phyloP scores from a whole-genome alignment of 2,329 filamentous ascomycete species.

The Calonectria honghensis region DNA sequence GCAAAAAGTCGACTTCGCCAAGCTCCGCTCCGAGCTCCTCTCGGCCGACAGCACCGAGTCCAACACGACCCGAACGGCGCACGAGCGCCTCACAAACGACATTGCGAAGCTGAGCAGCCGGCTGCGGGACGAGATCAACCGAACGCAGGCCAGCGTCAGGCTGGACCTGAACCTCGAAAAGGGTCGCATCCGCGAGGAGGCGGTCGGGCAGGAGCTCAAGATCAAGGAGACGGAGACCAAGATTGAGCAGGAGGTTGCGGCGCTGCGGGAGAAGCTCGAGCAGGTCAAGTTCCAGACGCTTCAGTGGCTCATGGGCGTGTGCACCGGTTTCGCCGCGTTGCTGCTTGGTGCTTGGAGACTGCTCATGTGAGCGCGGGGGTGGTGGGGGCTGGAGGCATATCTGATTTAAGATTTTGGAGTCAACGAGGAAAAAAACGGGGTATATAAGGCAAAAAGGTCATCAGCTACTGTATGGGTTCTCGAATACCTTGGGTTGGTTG shows the following conservation, averaged over 20 bases:
- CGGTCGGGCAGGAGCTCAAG: conserved; percentile 96
- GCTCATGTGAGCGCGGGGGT: conserved; percentile 71
- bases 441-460: neutral
- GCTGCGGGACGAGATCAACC: conserved; percentile 92
- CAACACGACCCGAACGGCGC: conserved; percentile 89
- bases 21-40: conserved; percentile 94
- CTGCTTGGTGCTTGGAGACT: conserved; percentile 82
- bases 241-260: conserved; percentile 97
- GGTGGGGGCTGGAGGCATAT: neutral
- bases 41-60: conserved; percentile 94
- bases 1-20: conserved; percentile 98
- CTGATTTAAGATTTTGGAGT: conserved; percentile 3
- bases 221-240: conserved; percentile 99
- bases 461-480: neutral
- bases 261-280: conserved; percentile 92
- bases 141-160: conserved; percentile 94
- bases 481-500: conserved; percentile 13
- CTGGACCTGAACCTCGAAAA: conserved; percentile 97
- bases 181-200: conserved; percentile 95
- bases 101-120: conserved; percentile 94
- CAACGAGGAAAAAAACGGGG: conserved; percentile 4
- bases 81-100: conserved; percentile 95
- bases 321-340: conserved; percentile 80
- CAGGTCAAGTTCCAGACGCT: conserved; percentile 98
- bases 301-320: conserved; percentile 97